Conservation (phyloP, 208 protist species). For the Porcisia deanei region DNA sequence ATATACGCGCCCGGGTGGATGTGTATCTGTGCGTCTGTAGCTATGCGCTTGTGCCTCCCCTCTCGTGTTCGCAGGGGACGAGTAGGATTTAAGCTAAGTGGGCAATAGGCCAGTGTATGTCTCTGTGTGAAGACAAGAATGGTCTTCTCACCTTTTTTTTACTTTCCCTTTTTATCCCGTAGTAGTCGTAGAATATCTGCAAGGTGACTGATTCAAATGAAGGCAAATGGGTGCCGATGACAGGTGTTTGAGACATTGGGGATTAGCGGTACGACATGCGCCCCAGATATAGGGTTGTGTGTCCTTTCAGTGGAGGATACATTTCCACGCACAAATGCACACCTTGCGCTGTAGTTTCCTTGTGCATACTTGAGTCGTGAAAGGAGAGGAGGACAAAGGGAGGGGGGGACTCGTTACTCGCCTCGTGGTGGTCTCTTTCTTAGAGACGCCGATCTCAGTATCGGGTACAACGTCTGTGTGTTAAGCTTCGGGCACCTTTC, state of each 20-base stretch:
- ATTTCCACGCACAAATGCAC: neutral
- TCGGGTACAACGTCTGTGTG: neutral
- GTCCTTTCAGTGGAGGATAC: neutral
- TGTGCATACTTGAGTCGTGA: neutral
- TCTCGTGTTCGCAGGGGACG: neutral
- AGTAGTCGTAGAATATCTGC: constrained; percentile 8
- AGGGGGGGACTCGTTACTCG: neutral
- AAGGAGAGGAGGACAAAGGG: neutral
- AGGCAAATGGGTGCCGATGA: neutral
- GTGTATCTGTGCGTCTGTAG: neutral
- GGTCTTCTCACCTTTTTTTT: neutral
- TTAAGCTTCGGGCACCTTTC: neutral
- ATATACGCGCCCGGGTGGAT: neutral
- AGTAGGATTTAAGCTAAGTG: neutral
- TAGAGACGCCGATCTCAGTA: neutral
- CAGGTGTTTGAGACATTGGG: neutral
- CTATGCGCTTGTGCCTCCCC: neutral
- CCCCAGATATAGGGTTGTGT: neutral
- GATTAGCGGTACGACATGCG: neutral
- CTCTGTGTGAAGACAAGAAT: neutral
- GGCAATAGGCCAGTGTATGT: neutral
- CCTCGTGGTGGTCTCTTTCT: neutral
- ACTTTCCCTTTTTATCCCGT: neutral
- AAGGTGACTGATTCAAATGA: neutral
- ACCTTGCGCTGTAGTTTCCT: neutral